Base-by-base conservation (phyloP, 768 basidiomycete genomes). In the Megacollybia marginata region DNA sequence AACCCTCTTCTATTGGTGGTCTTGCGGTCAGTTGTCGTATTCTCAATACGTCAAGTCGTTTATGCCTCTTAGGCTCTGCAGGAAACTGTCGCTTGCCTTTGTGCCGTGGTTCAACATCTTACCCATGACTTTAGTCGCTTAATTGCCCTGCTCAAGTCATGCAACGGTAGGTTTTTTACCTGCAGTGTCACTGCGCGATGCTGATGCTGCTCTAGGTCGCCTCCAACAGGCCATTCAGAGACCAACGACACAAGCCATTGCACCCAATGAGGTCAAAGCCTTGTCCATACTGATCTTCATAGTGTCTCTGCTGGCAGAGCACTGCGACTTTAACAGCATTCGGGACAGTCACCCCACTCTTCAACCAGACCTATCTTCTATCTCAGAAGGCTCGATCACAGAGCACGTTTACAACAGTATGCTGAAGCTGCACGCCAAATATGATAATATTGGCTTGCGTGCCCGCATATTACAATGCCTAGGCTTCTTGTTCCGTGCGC, bases 71-170 rank as follows among this genome's bases (percentile, higher is more conserved):
- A 93, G 87, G 83, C 87, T 18, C 65, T 98, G 32, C 92, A 94
- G 69, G 96, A 97, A 65, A 82, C 83, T 11, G 88, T 98, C 12
- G 91, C 91, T 0, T 97, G 94, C 55, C 83, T 95, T 70, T 95
- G 93, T 61, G 78, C 80, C 0, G 87, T 88, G 1, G 85, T 94
- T 1, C 82, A 83, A 46, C 69, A 88, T 55, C 73, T 98, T 15
- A 97, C 96, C 0, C 88, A 90, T 52, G 92, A 97, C 56, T 95
- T 85, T 57, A 68, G 68, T 13, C 78, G 83, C 33, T 73, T 97
- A 15, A 78, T 92, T 20, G 83, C 81, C 33, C 73, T 97, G 4
- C 62, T 97, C 54, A 87, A 87, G 56, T 92, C 90, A 0, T 94
- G 91, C 65, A 88, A 92, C 58, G 73, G 92, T 88, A 52, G 47